Conservation (phyloP, 2,329 filamentous ascomycete species). For the Dactylellina cionopaga region DNA sequence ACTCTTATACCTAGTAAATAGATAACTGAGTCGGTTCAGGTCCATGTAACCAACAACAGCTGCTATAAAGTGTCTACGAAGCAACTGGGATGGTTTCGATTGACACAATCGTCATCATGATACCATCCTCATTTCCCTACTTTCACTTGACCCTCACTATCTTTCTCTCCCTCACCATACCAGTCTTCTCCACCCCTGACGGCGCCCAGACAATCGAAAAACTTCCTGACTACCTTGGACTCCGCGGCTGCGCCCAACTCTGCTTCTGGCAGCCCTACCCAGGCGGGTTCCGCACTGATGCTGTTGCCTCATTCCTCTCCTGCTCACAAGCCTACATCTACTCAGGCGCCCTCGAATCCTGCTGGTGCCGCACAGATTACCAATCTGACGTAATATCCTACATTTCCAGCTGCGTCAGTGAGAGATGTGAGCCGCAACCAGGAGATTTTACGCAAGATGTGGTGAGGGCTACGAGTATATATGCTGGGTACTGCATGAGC, state of each 20-base stretch:
- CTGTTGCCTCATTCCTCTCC: constrained; percentile 39
- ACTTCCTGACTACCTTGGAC: constrained; percentile 11
- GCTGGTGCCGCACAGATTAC: constrained; percentile 34
- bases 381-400: constrained; percentile 10
- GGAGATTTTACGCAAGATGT: constrained; percentile 20
- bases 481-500: constrained; percentile 28
- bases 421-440: background rate
- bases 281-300: constrained; percentile 26
- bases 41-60: too few relatives aligned
- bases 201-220: constrained; percentile 29
- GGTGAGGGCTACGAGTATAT: constrained; percentile 3
- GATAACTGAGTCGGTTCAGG: too few relatives aligned
- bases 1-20: too few relatives aligned
- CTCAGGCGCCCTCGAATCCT: constrained; percentile 38
- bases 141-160: background rate
- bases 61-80: too few relatives aligned
- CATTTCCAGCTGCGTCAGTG: constrained; percentile 33
- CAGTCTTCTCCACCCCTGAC: constrained; percentile 3
- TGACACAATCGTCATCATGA: too few relatives aligned
- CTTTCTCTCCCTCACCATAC: background rate
- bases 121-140: too few relatives aligned
- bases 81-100: too few relatives aligned
- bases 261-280: constrained; percentile 40
- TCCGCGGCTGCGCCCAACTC: constrained; percentile 35
- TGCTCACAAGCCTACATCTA: constrained; percentile 37